phyloP scores from a whole-genome alignment of 345 rosid genomes.

The Brassica cretica region DNA sequence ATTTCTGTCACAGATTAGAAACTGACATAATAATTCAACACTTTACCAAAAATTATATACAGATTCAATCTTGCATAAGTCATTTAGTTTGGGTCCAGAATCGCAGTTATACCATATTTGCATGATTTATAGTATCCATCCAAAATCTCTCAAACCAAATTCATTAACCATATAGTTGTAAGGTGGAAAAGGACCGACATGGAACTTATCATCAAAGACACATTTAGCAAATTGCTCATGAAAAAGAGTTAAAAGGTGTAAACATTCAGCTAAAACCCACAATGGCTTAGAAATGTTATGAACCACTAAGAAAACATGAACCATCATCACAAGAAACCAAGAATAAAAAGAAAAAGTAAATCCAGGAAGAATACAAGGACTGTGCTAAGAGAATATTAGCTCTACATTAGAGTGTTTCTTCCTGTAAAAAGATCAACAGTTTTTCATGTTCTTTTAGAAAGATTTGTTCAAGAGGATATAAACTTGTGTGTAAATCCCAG shows the following conservation, averaged over 20 bases:
- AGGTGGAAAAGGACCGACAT: background rate
- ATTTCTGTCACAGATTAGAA: background rate
- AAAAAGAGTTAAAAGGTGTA: background rate
- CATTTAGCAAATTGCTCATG: background rate
- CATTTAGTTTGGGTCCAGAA: background rate
- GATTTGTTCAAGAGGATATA: background rate
- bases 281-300: background rate
- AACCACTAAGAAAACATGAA: background rate
- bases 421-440: background rate
- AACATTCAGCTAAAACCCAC: background rate
- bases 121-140: background rate
- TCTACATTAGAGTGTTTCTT: background rate
- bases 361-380: background rate
- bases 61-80: background rate
- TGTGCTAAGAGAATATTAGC: background rate
- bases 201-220: background rate
- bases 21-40: background rate
- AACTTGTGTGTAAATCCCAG: background rate
- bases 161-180: background rate
- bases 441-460: background rate
- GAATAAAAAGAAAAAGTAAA: background rate
- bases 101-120: background rate
- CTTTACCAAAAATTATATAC: background rate
- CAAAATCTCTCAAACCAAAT: background rate
- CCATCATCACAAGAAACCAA: background rate